Evolutionary conservation across 2,329 filamentous ascomycete species (phyloP).

Genomic region (Xylariales sp.): DNA sequence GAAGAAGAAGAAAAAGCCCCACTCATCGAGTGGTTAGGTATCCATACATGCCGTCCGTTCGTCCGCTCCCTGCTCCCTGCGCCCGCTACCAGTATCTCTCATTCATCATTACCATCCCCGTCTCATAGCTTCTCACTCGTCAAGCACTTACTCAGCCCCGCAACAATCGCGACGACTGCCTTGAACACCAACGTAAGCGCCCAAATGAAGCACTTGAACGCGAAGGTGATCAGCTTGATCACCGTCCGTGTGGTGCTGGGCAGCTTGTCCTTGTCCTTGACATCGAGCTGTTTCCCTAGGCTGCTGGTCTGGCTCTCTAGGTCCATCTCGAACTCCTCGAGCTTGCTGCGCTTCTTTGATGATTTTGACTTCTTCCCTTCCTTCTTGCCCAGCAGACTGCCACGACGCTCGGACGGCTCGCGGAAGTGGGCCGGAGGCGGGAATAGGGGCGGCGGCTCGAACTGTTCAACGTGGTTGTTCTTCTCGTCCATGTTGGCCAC

Average conservation of each 20-base stretch:
- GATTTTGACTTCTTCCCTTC: too few species aligned
- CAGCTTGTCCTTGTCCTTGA: constrained; percentile 41
- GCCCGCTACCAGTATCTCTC: not conserved
- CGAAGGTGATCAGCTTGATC: constrained; percentile 46
- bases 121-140: constrained; percentile 36
- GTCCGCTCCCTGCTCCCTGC: not conserved
- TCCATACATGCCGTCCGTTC: not conserved
- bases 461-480: constrained; percentile 45
- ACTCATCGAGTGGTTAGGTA: not conserved
- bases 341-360: constrained; percentile 32
- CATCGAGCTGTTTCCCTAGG: constrained; percentile 35
- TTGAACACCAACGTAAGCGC: constrained; percentile 51
- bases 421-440: constrained; percentile 20
- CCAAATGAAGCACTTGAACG: constrained; percentile 58
- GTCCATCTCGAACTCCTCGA: constrained; percentile 58
- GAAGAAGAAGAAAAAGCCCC: not conserved
- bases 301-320: constrained; percentile 57
- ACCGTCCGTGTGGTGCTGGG: constrained; percentile 44
- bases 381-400: constrained; percentile 19
- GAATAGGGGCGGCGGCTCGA: constrained; percentile 51
- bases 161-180: constrained; percentile 44
- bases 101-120: constrained; percentile 2
- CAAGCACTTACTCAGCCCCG: constrained; percentile 47
- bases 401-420: constrained; percentile 13
- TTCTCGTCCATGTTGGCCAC: constrained; percentile 55